Evolutionary conservation across 306 rosid species (phyloP).

Genomic region (Prunus mongolica): DNA sequence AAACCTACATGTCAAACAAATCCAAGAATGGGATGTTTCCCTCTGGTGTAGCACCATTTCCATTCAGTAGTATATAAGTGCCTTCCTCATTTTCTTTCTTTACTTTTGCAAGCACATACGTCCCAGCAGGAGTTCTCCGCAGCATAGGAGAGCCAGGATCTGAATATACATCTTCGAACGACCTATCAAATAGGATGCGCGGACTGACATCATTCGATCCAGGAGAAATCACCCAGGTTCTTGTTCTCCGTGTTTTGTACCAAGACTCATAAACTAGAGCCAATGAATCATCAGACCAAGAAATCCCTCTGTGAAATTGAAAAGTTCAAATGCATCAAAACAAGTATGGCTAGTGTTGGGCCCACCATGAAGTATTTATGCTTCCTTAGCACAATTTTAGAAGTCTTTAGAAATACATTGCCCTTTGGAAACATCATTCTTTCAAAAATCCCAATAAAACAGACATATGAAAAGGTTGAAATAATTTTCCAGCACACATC

Average conservation of each 20-base stretch:
- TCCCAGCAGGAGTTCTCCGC: conserved; percentile 86
- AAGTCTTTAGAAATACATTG: conserved; percentile 2
- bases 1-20: conserved; percentile 86
- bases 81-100: conserved; percentile 63
- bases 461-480: neutral
- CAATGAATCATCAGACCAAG: conserved; percentile 90
- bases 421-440: neutral
- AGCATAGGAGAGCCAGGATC: conserved; percentile 98
- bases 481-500: neutral
- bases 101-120: conserved; percentile 72
- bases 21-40: conserved; percentile 97
- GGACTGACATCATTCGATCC: conserved; percentile 63
- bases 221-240: conserved; percentile 89
- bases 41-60: conserved; percentile 89
- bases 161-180: conserved; percentile 95
- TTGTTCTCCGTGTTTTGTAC: conserved; percentile 78
- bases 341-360: neutral
- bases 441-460: neutral
- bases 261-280: conserved; percentile 96
- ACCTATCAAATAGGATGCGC: conserved; percentile 82
- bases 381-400: neutral
- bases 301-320: conserved; percentile 67
- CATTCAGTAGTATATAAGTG: conserved; percentile 68
- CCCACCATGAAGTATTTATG: conserved; percentile 1
- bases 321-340: conserved; percentile 11